phyloP scores from a whole-genome alignment of 2,329 filamentous ascomycete species.

The Exophiala calicioides region DNA sequence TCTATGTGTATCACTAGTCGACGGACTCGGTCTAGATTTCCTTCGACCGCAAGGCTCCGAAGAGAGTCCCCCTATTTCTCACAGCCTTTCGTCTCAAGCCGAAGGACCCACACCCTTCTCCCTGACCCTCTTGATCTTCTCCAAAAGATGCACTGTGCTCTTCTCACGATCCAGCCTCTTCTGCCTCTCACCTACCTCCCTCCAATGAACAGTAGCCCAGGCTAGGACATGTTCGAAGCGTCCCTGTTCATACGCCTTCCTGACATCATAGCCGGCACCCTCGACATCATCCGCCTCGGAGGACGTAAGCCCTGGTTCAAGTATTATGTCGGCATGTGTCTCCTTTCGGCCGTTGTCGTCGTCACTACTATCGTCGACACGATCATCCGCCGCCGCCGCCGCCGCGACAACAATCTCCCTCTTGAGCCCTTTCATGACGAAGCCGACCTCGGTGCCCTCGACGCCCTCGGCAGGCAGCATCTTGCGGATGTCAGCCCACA shows the following conservation, averaged over 20 bases:
- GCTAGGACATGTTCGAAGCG: constrained; percentile 17
- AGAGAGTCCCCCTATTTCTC: no score
- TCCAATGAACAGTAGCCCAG: constrained; percentile 17
- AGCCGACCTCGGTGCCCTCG: constrained; percentile 10
- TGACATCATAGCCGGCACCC: neutral
- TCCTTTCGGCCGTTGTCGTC: no score
- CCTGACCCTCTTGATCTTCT: constrained; percentile 3
- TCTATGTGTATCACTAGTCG: no score
- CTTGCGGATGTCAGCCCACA: constrained; percentile 27
- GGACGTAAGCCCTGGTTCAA: no score
- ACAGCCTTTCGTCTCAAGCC: no score
- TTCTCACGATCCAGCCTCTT: constrained; percentile 9
- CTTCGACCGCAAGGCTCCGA: no score
- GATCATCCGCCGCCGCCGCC: no score
- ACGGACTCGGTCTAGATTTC: no score
- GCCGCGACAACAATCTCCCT: constrained; percentile 16
- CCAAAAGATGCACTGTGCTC: constrained; percentile 2
- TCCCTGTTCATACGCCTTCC: constrained; percentile 9
- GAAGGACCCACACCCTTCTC: no score
- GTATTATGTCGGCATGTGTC: no score
- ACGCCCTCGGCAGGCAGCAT: constrained; percentile 11
- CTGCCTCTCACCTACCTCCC: constrained; percentile 12
- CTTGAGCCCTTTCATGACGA: constrained; percentile 26
- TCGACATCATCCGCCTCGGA: neutral
- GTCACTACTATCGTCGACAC: no score